phyloP scores from a whole-genome alignment of 805 yeast genomes.

The Cyberlindnera bimundalis region DNA sequence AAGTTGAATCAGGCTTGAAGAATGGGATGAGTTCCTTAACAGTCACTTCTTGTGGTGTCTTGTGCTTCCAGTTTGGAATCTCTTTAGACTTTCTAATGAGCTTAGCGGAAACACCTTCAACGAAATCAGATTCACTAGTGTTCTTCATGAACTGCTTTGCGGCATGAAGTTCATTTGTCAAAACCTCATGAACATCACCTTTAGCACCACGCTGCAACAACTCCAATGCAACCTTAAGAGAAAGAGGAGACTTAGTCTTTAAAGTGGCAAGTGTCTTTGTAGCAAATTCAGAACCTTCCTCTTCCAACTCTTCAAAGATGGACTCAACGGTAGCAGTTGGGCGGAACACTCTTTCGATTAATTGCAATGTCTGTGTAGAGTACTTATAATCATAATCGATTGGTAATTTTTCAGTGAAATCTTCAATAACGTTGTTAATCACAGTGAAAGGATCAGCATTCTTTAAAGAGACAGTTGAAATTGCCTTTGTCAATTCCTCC shows the following conservation, averaged over 20 bases:
- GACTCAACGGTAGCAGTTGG: slow-evolving; percentile 42
- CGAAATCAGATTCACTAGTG: slow-evolving; percentile 61
- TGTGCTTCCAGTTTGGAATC: slow-evolving; percentile 48
- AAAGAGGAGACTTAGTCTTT: slow-evolving; percentile 68
- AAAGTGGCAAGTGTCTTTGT: slow-evolving; percentile 51
- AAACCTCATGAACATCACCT: slow-evolving; percentile 58
- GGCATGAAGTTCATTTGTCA: slow-evolving; percentile 68
- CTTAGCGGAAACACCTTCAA: slow-evolving; percentile 63
- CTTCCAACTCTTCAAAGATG: slow-evolving; percentile 43
- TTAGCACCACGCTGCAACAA: slow-evolving; percentile 59
- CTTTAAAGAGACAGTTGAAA: slow-evolving; percentile 40
- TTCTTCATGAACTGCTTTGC: slow-evolving; percentile 72
- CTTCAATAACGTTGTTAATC: slow-evolving; percentile 73
- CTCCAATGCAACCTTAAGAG: slow-evolving; percentile 68
- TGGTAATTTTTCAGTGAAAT: slow-evolving; percentile 69
- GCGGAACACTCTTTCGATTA: slow-evolving; percentile 69
- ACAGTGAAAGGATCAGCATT: slow-evolving; percentile 33
- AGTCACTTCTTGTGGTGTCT: slow-evolving; percentile 36
- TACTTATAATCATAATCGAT: slow-evolving; percentile 56
- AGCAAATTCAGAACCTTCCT: slow-evolving; percentile 67
- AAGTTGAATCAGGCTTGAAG: slow-evolving; percentile 29
- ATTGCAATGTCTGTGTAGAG: slow-evolving; percentile 49
- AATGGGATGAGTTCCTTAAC: slow-evolving; percentile 30
- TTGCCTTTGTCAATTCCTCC: slow-evolving; percentile 57
- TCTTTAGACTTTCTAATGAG: slow-evolving; percentile 57